Conservation (phyloP, 2,329 filamentous ascomycete genomes). For the Polytolypa hystricis region DNA sequence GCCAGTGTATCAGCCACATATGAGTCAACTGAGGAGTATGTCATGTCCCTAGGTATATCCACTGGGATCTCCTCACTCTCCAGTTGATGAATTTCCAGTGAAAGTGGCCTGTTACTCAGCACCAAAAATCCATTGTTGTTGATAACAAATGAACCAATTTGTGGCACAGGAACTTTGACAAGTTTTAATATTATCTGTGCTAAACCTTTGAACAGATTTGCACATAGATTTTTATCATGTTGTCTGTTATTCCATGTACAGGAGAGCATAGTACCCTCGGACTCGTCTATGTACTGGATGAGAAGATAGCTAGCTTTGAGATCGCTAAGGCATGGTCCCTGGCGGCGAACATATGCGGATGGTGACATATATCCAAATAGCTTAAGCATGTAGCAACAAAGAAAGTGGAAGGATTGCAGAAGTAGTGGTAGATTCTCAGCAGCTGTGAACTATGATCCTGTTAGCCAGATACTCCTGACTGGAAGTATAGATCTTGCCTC, state of each 20-base stretch:
- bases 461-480: neutral
- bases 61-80: conserved; percentile 19
- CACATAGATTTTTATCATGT: conserved; percentile 10
- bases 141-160: conserved; percentile 25
- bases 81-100: conserved; percentile 13
- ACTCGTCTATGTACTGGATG: conserved; percentile 12
- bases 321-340: neutral
- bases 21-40: conserved; percentile 16
- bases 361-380: conserved; percentile 3
- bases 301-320: conserved; percentile 11
- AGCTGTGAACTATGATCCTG: conserved; percentile 5
- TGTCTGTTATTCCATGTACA: conserved; percentile 10
- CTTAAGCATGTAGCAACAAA: conserved; percentile 3
- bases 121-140: conserved; percentile 15
- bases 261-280: conserved; percentile 15
- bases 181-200: conserved; percentile 13
- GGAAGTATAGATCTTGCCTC: neutral
- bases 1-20: conserved; percentile 18
- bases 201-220: conserved; percentile 14
- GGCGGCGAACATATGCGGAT: conserved; percentile 3
- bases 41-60: conserved; percentile 15
- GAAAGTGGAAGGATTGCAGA: conserved; percentile 1
- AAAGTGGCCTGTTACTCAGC: conserved; percentile 16
- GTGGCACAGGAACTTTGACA: conserved; percentile 15
- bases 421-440: conserved; percentile 4